Base-by-base conservation (phyloP, 2,329 filamentous ascomycete species). In the Cryphonectria carpinicola region DNA sequence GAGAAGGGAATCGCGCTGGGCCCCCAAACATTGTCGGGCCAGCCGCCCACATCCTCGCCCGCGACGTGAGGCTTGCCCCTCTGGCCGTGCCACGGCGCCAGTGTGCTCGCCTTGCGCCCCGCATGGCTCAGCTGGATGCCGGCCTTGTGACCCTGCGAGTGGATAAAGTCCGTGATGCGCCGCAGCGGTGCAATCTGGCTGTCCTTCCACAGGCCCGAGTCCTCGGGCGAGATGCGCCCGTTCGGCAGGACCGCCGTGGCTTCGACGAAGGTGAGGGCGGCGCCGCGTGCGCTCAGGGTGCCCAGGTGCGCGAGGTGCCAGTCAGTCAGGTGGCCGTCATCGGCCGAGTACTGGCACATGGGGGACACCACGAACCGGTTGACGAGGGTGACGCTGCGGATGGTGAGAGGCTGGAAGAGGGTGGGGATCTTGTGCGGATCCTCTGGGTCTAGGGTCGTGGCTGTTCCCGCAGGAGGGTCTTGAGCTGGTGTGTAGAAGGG, bases 91-190 rank as follows among this genome's bases (percentile, higher is more conserved):
- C 92, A 95, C 0, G 88, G 88, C 0, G 89, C 84, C 28, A 89
- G 76, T 1, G 83, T 88, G 79, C 84, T 68, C 1, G 87, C 89
- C 80, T 92, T 92, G 69, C 90, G 84, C 1, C 94, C 94, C 0
- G 93, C 94, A 77, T 97, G 94, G 1, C 84, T 93, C 5, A 97
- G 85, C 82, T 97, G 94, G 72, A 97, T 90, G 66, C 88, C 93
- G 67, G 93, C 89, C 74, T 92, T 89, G 77, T 94, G 90, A 77
- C 86, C 87, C 80, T 97, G 94, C 37, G 87, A 89, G 82, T 97
- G 94, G 2, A 92, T 88, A 73, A 94, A 97, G 72, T 97, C 92
- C 49, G 90, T 88, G 62, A 95, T 87, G 71, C 88, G 87, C 77
- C 86, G 87, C 70, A 97, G 82, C 0, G 90, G 90, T 73, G 87